Evolutionary conservation across 2,329 filamentous ascomycete genomes (phyloP).

Genomic region (Neofusicoccum cordaticola): DNA sequence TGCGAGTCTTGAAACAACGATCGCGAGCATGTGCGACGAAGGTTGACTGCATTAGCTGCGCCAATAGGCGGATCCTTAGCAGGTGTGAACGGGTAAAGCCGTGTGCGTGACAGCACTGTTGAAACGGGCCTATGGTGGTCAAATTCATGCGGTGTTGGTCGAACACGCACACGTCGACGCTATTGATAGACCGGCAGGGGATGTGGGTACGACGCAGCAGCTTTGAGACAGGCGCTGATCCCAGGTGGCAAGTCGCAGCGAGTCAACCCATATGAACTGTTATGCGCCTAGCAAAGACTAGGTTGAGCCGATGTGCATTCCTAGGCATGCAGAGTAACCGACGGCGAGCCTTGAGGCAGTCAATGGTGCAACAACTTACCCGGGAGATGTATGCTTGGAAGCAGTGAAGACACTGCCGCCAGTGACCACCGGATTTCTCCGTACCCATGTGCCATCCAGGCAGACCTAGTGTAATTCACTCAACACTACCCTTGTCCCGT

Average conservation of each 20-base stretch:
- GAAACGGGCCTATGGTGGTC: not conserved
- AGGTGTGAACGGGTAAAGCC: not conserved
- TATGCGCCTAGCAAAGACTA: not conserved
- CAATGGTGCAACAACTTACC: not conserved
- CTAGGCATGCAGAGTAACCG: not conserved
- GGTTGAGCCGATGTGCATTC: no score
- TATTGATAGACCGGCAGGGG: not conserved
- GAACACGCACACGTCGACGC: not conserved
- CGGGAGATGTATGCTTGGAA: not conserved
- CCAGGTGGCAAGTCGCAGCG: not conserved
- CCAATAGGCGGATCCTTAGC: not conserved
- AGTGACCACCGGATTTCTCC: no score
- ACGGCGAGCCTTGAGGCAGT: not conserved
- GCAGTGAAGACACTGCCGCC: not conserved
- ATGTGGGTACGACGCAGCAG: not conserved
- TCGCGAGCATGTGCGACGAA: not conserved
- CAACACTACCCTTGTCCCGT: no score
- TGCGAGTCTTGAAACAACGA: not conserved
- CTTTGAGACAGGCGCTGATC: not conserved
- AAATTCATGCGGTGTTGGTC: not conserved
- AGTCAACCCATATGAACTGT: not conserved
- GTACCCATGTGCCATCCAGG: no score
- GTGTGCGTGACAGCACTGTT: not conserved
- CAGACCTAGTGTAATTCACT: no score
- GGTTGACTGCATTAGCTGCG: not conserved